Evolutionary conservation across 306 rosid genomes (phyloP), one percentile per base, ranked within the genome.

Genomic region (Myrica gale): DNA sequence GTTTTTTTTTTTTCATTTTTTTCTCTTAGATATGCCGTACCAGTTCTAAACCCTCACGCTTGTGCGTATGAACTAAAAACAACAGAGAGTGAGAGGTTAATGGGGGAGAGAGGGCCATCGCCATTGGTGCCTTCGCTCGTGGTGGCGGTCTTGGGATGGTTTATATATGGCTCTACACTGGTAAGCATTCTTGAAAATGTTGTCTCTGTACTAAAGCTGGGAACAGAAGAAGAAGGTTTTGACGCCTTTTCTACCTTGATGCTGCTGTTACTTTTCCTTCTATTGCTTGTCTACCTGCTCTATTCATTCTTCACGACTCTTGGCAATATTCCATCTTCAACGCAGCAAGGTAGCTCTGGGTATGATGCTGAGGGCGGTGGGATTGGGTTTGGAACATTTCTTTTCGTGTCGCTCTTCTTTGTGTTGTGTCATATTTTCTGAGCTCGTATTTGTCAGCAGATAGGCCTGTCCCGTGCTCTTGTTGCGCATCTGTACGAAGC

Each of bases 61-160:
- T 41, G 23, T 5, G 6, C 41, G 69, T 61, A 23, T 10, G 58
- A 12, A 54, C 26, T 4, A 68, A 3, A 3, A 53, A 51, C 46
- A 37, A 39, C 11, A 65, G 46, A 1, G 26, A 55, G 69, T 53
- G 70, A 39, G 62, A 44, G 37, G 20, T 50, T 37, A 55, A 55
- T 61, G 78, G 70, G 57, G 74, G 68, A 80, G 26, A 82, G 69
- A 46, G 97, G 91, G 13, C 97, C 97, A 72, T 94, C 96, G 51
- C 96, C 96, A 44, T 7, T 91, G 26, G n/a, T 90, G 2, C 97
- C 96, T 26, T 79, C 73, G 67, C 45, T 94, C 62, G 13, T 87
- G 68, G 91, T 91, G 32, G 69, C 86, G 39, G 81, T 78, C 9
- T 78, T 91, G 52, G 94, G 87, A 52, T 23, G 89, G 74, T 10